phyloP scores from a whole-genome alignment of 768 basidiomycete species.

The Botryobasidium botryosum region DNA sequence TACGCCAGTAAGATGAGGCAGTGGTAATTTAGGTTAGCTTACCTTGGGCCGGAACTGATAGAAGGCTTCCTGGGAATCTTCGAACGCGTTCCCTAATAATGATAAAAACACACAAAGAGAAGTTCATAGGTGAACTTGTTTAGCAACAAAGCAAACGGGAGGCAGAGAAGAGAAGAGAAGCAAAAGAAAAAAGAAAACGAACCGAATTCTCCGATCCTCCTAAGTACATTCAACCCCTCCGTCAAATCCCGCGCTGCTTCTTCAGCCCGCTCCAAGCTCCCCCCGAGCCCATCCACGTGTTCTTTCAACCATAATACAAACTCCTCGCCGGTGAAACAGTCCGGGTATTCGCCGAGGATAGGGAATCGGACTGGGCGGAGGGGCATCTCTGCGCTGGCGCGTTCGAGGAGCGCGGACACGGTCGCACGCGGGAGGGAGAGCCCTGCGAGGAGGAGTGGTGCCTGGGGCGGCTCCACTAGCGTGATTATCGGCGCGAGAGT shows the following conservation, averaged over 20 bases:
- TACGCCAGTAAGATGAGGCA: not conserved
- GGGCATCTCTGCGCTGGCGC: conserved; percentile 56
- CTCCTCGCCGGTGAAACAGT: conserved; percentile 80
- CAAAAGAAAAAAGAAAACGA: not conserved
- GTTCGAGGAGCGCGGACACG: conserved; percentile 49
- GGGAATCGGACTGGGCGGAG: conserved; percentile 59
- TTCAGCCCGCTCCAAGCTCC: conserved; percentile 62
- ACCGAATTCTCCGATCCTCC: conserved; percentile 51
- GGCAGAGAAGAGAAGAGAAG: not conserved
- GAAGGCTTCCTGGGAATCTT: conserved; percentile 58
- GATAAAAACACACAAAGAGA: no score
- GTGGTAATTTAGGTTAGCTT: conserved; percentile 8
- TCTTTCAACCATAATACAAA: conserved; percentile 70
- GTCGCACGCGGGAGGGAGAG: conserved; percentile 46
- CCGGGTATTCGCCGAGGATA: conserved; percentile 65
- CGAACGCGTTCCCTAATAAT: conserved; percentile 66
- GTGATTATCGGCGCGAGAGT: no score
- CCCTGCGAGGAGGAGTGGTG: conserved; percentile 57
- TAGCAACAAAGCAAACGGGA: no score
- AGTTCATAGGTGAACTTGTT: no score
- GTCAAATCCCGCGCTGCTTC: conserved; percentile 50
- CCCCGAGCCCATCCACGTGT: conserved; percentile 62
- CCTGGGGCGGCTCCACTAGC: no score
- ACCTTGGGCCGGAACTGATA: conserved; percentile 78
- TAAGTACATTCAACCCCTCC: conserved; percentile 40